Base-by-base conservation (phyloP, 2,329 filamentous ascomycete species). In the Aureobasidium subglaciale region DNA sequence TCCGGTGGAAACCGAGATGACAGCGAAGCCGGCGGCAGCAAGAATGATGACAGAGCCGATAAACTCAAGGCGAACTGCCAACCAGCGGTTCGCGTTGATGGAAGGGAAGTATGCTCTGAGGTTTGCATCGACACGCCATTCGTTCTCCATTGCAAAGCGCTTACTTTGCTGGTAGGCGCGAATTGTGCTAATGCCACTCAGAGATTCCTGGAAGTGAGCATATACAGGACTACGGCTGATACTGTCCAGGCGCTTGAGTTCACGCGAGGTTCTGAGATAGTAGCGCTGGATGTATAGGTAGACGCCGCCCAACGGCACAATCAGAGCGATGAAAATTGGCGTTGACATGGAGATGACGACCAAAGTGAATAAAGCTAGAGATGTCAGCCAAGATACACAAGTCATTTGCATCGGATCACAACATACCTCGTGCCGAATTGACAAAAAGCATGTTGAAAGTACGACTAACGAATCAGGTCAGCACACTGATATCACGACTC, bases 201-300 rank as follows among this genome's bases (percentile, higher is more conserved):
- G 81, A 1, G 90, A 95, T 73, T 99, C 95, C 69, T 99, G 93
- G 75, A 99, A 99, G 71, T 99, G 95, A 6, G 93, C 93, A 70
- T 91, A 99, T 64, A 99, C 95, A 24, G 95, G 95, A 70, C 91
- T 96, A 64, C 90, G 86, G 69, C 87, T 96, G 63, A 97, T 87
- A 68, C 91, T 96, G 72, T 99, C 93, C 58, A 99, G 79, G 61
- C 93, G 83, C 78, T 99, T 99, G 61, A 99, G 80, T 74, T 99
- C 95, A 60, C 95, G 87, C 58, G 93, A 99, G 13, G 93, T 96
- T 60, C 91, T 83, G 46, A 99, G 82, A 71, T 99, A 99, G 78
- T 99, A 99, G 64, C 91, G 85, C 72, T 99, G 93, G 64, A 97
- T 95, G 73, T 85, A 95, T 63, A 95, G 80, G 71, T 99, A 99